Evolutionary conservation across 441 rosid species (phyloP).

Genomic region (Isatis lusitanica): DNA sequence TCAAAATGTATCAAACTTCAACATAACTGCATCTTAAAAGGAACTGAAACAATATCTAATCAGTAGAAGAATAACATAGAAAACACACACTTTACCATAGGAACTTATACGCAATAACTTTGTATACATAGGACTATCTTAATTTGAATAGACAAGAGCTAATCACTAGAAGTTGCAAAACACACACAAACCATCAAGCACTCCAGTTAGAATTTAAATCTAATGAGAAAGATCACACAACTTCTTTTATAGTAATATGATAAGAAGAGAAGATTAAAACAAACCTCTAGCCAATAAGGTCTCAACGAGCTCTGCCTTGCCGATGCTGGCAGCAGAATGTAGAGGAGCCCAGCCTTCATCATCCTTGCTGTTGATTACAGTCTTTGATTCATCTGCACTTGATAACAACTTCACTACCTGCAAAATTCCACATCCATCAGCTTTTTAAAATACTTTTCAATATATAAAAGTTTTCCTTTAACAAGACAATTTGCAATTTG

Average conservation of each 20-base stretch:
- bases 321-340: conserved; percentile 86
- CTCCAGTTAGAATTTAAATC: background rate
- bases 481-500: too few species aligned
- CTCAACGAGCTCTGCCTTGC: conserved; percentile 52
- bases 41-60: background rate
- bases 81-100: background rate
- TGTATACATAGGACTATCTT: background rate
- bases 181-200: background rate
- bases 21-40: background rate
- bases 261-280: background rate
- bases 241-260: background rate
- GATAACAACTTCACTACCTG: conserved; percentile 63
- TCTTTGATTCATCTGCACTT: conserved; percentile 46
- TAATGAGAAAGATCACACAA: background rate
- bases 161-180: background rate
- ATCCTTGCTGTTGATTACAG: conserved; percentile 56
- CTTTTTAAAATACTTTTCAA: too few species aligned
- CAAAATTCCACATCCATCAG: conserved; percentile 1
- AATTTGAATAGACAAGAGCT: background rate
- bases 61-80: background rate
- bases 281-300: conserved; percentile 22
- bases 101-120: background rate
- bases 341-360: conserved; percentile 96
- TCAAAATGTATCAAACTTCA: background rate
- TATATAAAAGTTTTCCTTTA: too few species aligned